Percentiles rank a stretch among this genome's conserved stretches.
Conservation (phyloP, 2,329 filamentous ascomycete species). For the Raffaelea albimanens region DNA sequence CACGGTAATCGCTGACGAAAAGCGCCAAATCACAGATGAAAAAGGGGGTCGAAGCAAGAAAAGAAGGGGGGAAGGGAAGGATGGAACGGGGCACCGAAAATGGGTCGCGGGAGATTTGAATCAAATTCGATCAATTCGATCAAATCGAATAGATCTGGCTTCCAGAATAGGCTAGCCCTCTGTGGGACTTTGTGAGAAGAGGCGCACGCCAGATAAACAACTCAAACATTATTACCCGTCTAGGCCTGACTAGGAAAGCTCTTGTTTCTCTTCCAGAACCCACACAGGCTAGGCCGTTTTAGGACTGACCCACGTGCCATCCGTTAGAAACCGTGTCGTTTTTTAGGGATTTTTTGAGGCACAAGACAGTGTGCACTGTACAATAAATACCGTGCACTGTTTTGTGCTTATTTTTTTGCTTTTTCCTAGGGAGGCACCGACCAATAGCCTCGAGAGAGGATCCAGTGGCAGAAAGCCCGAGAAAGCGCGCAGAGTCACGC, state of each 20-base stretch:
- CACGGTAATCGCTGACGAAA: too few relatives aligned
- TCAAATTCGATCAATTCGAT: not conserved
- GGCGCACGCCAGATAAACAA: not conserved
- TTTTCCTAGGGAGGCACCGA: too few relatives aligned
- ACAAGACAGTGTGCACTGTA: too few relatives aligned
- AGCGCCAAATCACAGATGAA: not conserved
- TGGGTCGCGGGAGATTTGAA: not conserved
- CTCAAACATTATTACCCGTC: not conserved
- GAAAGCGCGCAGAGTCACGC: too few relatives aligned
- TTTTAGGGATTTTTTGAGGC: too few relatives aligned
- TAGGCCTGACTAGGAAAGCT: slow-evolving; percentile 2
- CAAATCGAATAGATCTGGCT: not conserved
- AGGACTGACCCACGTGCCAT: not conserved
- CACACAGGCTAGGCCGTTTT: not conserved
- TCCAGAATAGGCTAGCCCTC: not conserved
- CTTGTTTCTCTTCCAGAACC: not conserved
- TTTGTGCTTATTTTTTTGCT: not conserved
- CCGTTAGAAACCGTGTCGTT: not conserved
- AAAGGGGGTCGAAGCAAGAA: not conserved
- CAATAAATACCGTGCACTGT: too few relatives aligned
- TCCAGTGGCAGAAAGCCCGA: too few relatives aligned
- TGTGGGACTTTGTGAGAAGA: not conserved
- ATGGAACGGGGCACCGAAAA: not conserved
- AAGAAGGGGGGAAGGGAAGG: not conserved
- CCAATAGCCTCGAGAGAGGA: too few relatives aligned